Percentiles rank a stretch among this genome's conserved stretches.
phyloP scores from a whole-genome alignment of 768 basidiomycete genomes.

The Amyloporia xantha region DNA sequence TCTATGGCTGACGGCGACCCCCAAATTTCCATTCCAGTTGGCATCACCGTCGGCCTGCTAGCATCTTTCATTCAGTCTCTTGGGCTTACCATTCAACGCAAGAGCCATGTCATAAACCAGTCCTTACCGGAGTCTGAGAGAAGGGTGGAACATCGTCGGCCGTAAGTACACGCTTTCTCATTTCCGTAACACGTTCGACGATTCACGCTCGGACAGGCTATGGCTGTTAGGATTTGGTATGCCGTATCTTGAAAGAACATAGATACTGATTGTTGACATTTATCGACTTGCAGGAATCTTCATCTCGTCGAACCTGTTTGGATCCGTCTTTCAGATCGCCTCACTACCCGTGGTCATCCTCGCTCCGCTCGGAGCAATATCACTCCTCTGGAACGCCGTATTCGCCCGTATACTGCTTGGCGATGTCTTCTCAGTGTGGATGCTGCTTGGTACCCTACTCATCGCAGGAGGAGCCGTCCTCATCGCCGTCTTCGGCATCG shows the following conservation, averaged over 20 bases:
- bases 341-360: constrained; percentile 93
- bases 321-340: constrained; percentile 88
- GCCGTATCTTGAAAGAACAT: constrained; percentile 16
- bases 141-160: constrained; percentile 69
- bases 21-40: constrained; percentile 34
- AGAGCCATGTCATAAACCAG: constrained; percentile 86
- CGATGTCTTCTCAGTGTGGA: constrained; percentile 78
- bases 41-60: constrained; percentile 57
- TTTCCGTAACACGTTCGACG: constrained; percentile 2
- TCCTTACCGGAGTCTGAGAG: constrained; percentile 55
- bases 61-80: constrained; percentile 87
- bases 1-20: constrained; percentile 22
- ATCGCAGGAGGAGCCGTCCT: constrained; percentile 86
- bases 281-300: constrained; percentile 51
- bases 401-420: constrained; percentile 82
- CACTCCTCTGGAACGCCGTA: constrained; percentile 90
- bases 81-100: constrained; percentile 88
- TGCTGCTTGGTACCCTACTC: constrained; percentile 80
- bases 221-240: constrained; percentile 81
- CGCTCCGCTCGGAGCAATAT: constrained; percentile 88
- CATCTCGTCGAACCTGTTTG: constrained; percentile 81
- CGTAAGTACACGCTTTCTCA: constrained; percentile 39
- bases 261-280: too few species aligned
- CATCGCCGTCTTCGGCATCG: constrained; percentile 88
- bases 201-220: constrained; percentile 37